These are phyloP conservation scores for Mycena floridula DNA, from an alignment of 768 basidiomycete species.

Conservation along the genomic window DNA sequence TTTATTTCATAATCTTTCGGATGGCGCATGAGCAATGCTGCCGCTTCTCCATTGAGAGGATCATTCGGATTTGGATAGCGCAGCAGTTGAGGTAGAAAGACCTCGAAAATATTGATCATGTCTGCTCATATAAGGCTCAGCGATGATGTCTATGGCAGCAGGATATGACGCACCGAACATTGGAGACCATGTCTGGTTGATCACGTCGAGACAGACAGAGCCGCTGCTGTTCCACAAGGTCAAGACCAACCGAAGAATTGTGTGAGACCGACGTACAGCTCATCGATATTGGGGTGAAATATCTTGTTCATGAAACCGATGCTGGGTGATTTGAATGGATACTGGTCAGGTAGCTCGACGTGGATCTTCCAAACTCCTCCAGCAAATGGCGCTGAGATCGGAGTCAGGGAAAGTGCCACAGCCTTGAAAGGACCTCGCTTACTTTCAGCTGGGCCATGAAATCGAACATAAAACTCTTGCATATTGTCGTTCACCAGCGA, in stretches of 20 bases:
- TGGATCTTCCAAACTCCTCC: constrained; percentile 99
- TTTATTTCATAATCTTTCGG: constrained; percentile 93
- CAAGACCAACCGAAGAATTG: not conserved
- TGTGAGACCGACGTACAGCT: constrained; percentile 60
- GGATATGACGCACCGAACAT: constrained; percentile 83
- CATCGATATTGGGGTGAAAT: constrained; percentile 99
- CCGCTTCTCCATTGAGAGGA: constrained; percentile 96
- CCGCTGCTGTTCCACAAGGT: constrained; percentile 60
- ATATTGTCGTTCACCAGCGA: constrained; percentile 96
- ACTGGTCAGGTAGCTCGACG: constrained; percentile 96
- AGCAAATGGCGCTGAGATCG: constrained; percentile 82
- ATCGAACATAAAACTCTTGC: constrained; percentile 98
- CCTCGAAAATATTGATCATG: constrained; percentile 99
- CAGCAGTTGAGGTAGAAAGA: constrained; percentile 93
- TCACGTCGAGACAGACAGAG: constrained; percentile 96
- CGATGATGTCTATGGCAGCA: not conserved
- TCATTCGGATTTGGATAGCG: constrained; percentile 99
- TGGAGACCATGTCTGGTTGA: constrained; percentile 99
- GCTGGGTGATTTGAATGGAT: constrained; percentile 97
- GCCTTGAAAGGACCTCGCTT: constrained; percentile 25
- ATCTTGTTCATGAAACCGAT: constrained; percentile 99
- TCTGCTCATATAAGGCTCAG: constrained; percentile 40
- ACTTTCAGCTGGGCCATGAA: constrained; percentile 94
- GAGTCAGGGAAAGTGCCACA: no score
- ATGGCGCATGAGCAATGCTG: constrained; percentile 94